Evolutionary conservation across 768 basidiomycete genomes (phyloP), one percentile per base, ranked within the genome.

Genomic region (Stropharia rugosoannulata): DNA sequence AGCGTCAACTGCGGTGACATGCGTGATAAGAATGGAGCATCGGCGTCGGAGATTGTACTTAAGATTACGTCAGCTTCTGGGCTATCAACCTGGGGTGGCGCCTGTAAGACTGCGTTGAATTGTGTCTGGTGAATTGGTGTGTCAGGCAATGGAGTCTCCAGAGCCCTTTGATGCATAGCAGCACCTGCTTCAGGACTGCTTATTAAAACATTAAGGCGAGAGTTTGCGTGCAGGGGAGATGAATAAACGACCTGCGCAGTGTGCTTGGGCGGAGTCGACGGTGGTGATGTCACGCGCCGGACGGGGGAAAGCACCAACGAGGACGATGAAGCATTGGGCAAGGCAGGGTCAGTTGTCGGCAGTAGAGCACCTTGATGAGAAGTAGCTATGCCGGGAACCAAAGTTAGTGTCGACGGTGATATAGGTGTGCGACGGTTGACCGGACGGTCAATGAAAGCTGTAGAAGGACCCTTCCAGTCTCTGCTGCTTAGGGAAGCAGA

Each of bases 141-240:
- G 29, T 64, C 54, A 18, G 77, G 77, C 22, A 78, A 67, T 10
- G 74, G 74, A 0, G 73, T 74, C 4, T 68, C 70, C 22, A 74
- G 48, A 10, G 73, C 74, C 22, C 63, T 65, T 50, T 74, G 72
- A 29, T 73, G 61, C 25, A 70, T 59, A 12, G 64, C 57, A 40
- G 64, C 58, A 10, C 63, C 58, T 3, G 58, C 43, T 8, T 41
- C 46, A 7, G 56, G 62, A n/a, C 58, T 40, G 18, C 58, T 63
- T n/a, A 52, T 50, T 40, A 32, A 53, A 35, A 54, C 46, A 27
- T 18, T 59, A 25, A 51, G 59, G 55, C 57, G 65, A 4, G 64
- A 55, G 40, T 68, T 65, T 5, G 57, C 57, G 41, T 68, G 68
- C 8, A 74, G 63, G 37, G 75, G 70, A 2, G 72, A 71, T 10